phyloP scores from a whole-genome alignment of 805 yeast genomes.

The Pichia nanzhaoensis region DNA sequence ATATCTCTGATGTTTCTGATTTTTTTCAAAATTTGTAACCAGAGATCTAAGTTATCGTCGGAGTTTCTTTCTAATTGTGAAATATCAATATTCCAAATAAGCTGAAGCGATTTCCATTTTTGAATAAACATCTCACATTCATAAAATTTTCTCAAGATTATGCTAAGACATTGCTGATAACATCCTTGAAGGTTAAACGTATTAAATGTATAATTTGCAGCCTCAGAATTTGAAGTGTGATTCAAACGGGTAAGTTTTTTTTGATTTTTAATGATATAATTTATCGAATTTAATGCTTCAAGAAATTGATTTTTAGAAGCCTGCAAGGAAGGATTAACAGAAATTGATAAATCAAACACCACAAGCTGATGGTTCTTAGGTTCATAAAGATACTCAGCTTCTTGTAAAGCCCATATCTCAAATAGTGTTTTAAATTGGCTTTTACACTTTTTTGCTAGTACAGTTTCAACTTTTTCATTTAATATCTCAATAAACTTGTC shows the following conservation, averaged over 20 bases:
- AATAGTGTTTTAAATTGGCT: slow-evolving; percentile 8
- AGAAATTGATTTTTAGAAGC: slow-evolving; percentile 30
- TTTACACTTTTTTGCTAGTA: slow-evolving; percentile 27
- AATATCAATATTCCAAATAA: slow-evolving; percentile 51
- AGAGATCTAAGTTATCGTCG: slow-evolving; percentile 32
- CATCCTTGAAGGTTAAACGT: neutral
- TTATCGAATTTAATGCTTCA: slow-evolving; percentile 20
- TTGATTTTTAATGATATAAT: slow-evolving; percentile 24
- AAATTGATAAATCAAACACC: slow-evolving; percentile 33
- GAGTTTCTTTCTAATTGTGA: slow-evolving; percentile 34
- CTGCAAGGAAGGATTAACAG: slow-evolving; percentile 36
- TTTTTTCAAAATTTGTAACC: slow-evolving; percentile 44
- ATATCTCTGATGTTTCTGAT: slow-evolving; percentile 36
- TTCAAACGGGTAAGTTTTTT: slow-evolving; percentile 18
- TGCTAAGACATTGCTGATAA: neutral
- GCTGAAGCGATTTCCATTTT: slow-evolving; percentile 49
- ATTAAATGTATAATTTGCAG: neutral
- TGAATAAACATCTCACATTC: neutral
- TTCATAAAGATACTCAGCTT: neutral
- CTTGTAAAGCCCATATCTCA: slow-evolving; percentile 21
- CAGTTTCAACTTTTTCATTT: slow-evolving; percentile 28
- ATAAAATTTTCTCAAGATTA: neutral
- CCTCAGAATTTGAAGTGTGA: slow-evolving; percentile 5
- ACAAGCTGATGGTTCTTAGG: slow-evolving; percentile 29
- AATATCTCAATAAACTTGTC: slow-evolving; percentile 27